phyloP scores from a whole-genome alignment of 202 grass and related monocot genomes.

The Panicum hallii region DNA sequence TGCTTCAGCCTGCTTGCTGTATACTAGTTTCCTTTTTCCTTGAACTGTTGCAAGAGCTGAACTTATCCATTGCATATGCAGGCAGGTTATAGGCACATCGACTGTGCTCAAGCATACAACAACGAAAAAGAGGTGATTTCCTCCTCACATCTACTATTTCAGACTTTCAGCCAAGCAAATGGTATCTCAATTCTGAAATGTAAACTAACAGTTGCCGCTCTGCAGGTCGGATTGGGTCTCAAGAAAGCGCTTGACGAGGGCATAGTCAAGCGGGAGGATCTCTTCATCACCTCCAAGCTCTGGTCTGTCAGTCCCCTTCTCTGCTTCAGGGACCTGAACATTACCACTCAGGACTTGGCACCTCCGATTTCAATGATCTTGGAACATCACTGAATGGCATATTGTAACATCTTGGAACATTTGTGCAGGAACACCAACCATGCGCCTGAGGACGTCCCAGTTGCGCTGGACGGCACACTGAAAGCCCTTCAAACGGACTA shows the following conservation, averaged over 20 bases:
- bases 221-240: constrained; percentile 72
- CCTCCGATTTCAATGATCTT: not conserved
- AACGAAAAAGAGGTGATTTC: constrained; percentile 70
- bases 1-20: not conserved
- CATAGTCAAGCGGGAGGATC: constrained; percentile 61
- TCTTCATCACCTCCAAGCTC: constrained; percentile 89
- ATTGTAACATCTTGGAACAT: not conserved
- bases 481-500: constrained; percentile 70
- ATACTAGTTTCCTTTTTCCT: not conserved
- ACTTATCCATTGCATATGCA: not conserved
- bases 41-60: not conserved
- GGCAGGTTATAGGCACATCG: constrained; percentile 76
- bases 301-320: constrained; percentile 47
- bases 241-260: constrained; percentile 68
- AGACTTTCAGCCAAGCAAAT: too few species aligned
- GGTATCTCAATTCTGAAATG: not conserved
- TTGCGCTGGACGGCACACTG: constrained; percentile 61
- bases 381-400: not conserved
- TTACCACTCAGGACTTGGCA: not conserved
- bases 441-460: constrained; percentile 66
- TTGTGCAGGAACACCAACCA: constrained; percentile 66
- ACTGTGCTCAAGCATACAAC: constrained; percentile 61
- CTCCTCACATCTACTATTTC: not conserved
- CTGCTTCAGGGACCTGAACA: not conserved
- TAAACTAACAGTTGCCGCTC: not conserved